phyloP scores from a whole-genome alignment of 495 filamentous ascomycete species.

The Aspergillus panamensis region DNA sequence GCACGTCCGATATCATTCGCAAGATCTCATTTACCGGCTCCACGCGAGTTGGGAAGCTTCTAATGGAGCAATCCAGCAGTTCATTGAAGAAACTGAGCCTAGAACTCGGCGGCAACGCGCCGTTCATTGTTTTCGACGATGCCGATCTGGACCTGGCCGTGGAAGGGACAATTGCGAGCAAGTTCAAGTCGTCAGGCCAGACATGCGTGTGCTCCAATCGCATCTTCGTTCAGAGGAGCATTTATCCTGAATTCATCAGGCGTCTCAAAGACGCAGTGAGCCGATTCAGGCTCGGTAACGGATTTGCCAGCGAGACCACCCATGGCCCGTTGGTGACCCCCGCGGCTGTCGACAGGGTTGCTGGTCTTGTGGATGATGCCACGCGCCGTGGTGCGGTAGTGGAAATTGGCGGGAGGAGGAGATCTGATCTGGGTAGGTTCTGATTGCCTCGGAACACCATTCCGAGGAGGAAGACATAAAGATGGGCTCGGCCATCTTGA shows the following conservation, averaged over 20 bases:
- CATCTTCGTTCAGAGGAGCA: conserved; percentile 54
- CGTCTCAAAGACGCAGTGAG: conserved; percentile 63
- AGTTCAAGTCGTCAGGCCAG: conserved; percentile 55
- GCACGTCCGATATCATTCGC: conserved; percentile 49
- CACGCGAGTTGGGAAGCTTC: conserved; percentile 46
- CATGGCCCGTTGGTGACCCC: conserved; percentile 77
- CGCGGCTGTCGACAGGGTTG: conserved; percentile 67
- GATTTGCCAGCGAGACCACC: conserved; percentile 52
- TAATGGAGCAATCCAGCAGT: conserved; percentile 45
- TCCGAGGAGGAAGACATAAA: no score
- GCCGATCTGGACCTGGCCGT: conserved; percentile 47
- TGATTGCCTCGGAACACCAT: no score
- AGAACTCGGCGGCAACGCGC: conserved; percentile 55
- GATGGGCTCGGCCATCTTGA: no score
- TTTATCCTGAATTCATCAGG: conserved; percentile 40
- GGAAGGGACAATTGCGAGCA: conserved; percentile 39
- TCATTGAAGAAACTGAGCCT: conserved; percentile 53
- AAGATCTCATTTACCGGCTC: conserved; percentile 59
- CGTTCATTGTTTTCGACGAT: conserved; percentile 55
- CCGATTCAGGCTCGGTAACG: conserved; percentile 63
- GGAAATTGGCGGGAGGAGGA: conserved; percentile 37
- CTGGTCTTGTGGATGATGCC: conserved; percentile 68
- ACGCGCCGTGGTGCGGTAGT: conserved; percentile 36
- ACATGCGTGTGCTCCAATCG: conserved; percentile 63
- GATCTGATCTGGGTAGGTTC: no score